Base-by-base conservation (phyloP, 2,329 filamentous ascomycete species). In the Coniella vitis region DNA sequence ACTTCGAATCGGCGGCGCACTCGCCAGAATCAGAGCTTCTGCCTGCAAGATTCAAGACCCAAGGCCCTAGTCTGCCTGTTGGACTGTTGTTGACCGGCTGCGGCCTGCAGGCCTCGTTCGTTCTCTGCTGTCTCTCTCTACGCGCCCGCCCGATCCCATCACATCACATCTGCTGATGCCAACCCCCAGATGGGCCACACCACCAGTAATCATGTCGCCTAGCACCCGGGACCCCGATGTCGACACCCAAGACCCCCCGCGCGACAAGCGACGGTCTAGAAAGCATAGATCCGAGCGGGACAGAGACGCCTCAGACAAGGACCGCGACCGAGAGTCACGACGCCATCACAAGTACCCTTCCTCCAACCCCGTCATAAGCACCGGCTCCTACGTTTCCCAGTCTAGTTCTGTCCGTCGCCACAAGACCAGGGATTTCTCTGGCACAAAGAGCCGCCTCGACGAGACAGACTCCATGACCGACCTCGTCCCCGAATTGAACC, bases 401-500 rank as follows among this genome's bases (percentile, higher is more conserved):
- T 67, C 19, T 64, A 58, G 53, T 66, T 70, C 51, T 19, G 48
- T 47, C 29, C 46, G 65, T 64, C 49, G 64, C 65, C 39, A 43
- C 52, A 55, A 47, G 39, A 40, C 37, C 53, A 52, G 44, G 32
- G 51, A 53, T 39, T n/a, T 35, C 21, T 45, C 51, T n/a, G 49
- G 44, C 13, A 45, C 51, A 43, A 55, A 53, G 41, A 51, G 53
- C 57, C 35, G 56, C 54, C 37, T 53, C 57, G 21, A 45, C 12
- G 47, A 42, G 39, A 37, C 41, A 7, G 57, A 63, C 36, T 72
- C 70, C 35, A 70, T 71, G 60, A 72, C 71, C 42, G 73, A 79
- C 46, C 61, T 78, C 39, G 71, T 75, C 12, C 73, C 72, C 19
- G 72, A 74, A 58, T 62, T 76, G 44, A 62, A 65, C 39, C 63